Percentiles rank a stretch among this genome's conserved stretches.
phyloP scores from a whole-genome alignment of 2,329 filamentous ascomycete genomes.

The Colletotrichum orchidophilum region DNA sequence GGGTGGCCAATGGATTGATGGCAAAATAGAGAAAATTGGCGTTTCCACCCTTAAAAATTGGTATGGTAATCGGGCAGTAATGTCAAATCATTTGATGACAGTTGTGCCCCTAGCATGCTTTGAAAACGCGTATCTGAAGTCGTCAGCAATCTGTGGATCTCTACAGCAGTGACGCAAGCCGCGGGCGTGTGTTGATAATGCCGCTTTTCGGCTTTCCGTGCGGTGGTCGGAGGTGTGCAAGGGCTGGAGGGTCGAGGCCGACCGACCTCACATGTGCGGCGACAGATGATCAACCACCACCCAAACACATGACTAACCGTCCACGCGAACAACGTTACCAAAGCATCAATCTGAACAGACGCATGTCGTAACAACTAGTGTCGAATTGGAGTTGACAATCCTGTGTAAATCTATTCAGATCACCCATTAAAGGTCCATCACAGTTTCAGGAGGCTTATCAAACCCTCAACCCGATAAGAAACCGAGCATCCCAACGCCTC shows the following conservation, averaged over 20 bases:
- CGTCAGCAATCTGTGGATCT: not conserved
- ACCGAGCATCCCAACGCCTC: not conserved
- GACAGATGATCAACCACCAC: slow-evolving; percentile 1
- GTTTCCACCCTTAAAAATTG: slow-evolving; percentile 25
- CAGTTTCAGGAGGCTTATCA: not conserved
- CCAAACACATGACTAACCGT: slow-evolving; percentile 7
- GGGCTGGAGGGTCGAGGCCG: not conserved
- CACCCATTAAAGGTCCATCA: not conserved
- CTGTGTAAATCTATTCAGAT: not conserved
- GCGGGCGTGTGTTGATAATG: not conserved
- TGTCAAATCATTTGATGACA: not conserved
- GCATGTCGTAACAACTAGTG: not conserved
- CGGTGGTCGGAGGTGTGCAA: not conserved
- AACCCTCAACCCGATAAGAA: not conserved
- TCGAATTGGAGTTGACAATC: not conserved
- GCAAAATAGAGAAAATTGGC: slow-evolving; percentile 29
- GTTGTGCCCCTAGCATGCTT: no score
- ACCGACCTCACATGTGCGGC: slow-evolving; percentile 9
- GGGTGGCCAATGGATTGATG: slow-evolving; percentile 26
- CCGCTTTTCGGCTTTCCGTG: not conserved
- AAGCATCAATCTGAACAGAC: not conserved
- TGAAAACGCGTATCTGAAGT: not conserved
- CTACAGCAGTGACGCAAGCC: not conserved
- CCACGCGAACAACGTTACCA: not conserved
- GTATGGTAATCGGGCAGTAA: slow-evolving; percentile 14